Evolutionary conservation across 2,329 filamentous ascomycete species (phyloP).

Genomic region (Scedosporium dehoogii): DNA sequence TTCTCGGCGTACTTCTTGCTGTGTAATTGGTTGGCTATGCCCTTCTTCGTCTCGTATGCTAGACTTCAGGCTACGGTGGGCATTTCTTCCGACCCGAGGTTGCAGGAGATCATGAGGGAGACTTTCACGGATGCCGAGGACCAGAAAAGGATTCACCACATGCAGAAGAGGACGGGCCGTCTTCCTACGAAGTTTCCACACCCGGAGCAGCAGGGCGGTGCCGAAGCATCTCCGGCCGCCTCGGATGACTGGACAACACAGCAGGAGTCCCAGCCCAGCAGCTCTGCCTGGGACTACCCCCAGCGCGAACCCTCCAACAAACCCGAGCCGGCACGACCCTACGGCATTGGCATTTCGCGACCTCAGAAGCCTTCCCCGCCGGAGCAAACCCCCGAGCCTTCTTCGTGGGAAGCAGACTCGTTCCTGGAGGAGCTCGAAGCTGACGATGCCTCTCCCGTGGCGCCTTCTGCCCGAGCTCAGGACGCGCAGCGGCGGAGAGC

Average conservation of each 20-base stretch:
- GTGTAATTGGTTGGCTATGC: constrained; percentile 14
- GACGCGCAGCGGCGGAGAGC: background rate
- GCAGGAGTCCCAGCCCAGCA: background rate
- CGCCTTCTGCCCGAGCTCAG: constrained; percentile 19
- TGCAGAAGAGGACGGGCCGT: constrained; percentile 7
- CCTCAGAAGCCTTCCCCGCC: background rate
- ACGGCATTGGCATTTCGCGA: constrained; percentile 1
- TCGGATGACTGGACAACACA: background rate
- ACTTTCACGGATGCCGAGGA: constrained; percentile 1
- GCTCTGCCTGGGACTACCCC: constrained; percentile 8
- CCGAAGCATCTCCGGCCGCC: background rate
- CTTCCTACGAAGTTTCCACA: constrained; percentile 9
- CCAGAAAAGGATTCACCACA: constrained; percentile 4
- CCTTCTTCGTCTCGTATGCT: constrained; percentile 21
- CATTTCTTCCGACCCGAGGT: constrained; percentile 4
- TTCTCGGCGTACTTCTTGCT: constrained; percentile 22
- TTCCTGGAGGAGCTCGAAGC: constrained; percentile 16
- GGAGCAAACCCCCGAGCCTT: constrained; percentile 1
- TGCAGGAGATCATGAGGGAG: constrained; percentile 3
- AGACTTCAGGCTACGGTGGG: background rate
- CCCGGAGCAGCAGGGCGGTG: constrained; percentile 5
- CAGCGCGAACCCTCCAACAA: constrained; percentile 4
- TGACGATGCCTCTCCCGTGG: constrained; percentile 35
- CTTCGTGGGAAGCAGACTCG: constrained; percentile 11
- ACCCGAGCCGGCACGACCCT: constrained; percentile 12